A percentile compares a stretch with the other conserved stretches of the same genome.
Evolutionary conservation across 2,329 filamentous ascomycete genomes (phyloP).

Genomic region (Neopestalotiopsis sp.): DNA sequence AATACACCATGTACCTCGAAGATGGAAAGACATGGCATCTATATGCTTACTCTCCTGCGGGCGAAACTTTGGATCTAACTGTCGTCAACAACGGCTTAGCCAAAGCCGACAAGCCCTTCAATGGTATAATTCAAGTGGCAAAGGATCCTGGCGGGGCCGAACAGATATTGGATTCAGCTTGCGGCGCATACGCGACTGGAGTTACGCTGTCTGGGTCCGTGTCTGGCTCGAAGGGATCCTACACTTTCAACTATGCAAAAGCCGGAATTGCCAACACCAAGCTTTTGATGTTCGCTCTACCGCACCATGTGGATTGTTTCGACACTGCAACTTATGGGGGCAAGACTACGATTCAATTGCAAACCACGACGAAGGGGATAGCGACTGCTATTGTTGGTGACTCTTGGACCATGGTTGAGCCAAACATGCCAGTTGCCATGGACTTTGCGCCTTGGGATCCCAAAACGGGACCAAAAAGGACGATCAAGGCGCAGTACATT

Average conservation of each 20-base stretch:
- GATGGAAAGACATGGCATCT: slow-evolving; percentile 80
- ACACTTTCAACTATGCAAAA: slow-evolving; percentile 76
- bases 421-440: slow-evolving; percentile 73
- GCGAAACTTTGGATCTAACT: slow-evolving; percentile 68
- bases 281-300: slow-evolving; percentile 85
- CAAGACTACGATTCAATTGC: slow-evolving; percentile 63
- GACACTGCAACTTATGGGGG: slow-evolving; percentile 58
- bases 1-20: slow-evolving; percentile 76
- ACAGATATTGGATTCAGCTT: slow-evolving; percentile 73
- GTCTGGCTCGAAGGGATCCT: slow-evolving; percentile 66
- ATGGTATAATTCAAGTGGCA: slow-evolving; percentile 80
- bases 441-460: slow-evolving; percentile 81
- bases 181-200: slow-evolving; percentile 74
- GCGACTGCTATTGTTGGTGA: slow-evolving; percentile 75
- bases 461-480: slow-evolving; percentile 47
- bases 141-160: slow-evolving; percentile 75
- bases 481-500: slow-evolving; percentile 59
- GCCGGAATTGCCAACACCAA: slow-evolving; percentile 63
- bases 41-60: slow-evolving; percentile 70
- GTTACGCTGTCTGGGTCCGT: slow-evolving; percentile 69
- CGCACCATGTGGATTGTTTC: slow-evolving; percentile 84
- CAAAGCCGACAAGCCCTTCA: slow-evolving; percentile 70
- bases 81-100: slow-evolving; percentile 70
- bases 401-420: slow-evolving; percentile 79
- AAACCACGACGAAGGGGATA: slow-evolving; percentile 84